Conservation (phyloP, 2,329 filamentous ascomycete species). For the Trichocomaceae sp. region DNA sequence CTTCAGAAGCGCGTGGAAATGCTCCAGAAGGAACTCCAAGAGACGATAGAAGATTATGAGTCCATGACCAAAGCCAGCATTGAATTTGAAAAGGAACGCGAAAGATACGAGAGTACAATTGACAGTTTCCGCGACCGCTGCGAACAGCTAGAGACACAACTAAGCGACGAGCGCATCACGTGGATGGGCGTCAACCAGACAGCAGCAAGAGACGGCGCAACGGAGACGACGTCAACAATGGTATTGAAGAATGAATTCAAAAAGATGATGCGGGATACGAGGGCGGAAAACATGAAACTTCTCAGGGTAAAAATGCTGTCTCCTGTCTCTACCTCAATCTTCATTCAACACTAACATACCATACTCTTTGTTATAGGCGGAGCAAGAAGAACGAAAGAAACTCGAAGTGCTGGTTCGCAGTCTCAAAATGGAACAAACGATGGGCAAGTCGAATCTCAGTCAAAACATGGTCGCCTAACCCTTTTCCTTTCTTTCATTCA, state of each 20-base stretch:
- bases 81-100: slow-evolving; percentile 64
- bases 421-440: slow-evolving; percentile 37
- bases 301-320: slow-evolving; percentile 62
- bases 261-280: slow-evolving; percentile 71
- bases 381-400: slow-evolving; percentile 64
- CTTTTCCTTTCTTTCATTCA: neutral
- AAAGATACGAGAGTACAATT: slow-evolving; percentile 56
- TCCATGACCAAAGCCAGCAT: slow-evolving; percentile 62
- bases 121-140: slow-evolving; percentile 59
- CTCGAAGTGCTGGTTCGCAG: slow-evolving; percentile 58
- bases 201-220: slow-evolving; percentile 30
- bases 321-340: slow-evolving; percentile 15
- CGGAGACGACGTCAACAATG: slow-evolving; percentile 59
- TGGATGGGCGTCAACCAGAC: slow-evolving; percentile 56
- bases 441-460: slow-evolving; percentile 28
- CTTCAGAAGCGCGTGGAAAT: slow-evolving; percentile 45
- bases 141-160: slow-evolving; percentile 56
- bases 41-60: slow-evolving; percentile 64
- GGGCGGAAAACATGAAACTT: slow-evolving; percentile 58
- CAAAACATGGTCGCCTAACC: slow-evolving; percentile 29
- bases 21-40: slow-evolving; percentile 59
- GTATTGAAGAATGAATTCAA: slow-evolving; percentile 69
- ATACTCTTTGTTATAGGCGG: slow-evolving; percentile 43
- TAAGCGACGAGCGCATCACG: slow-evolving; percentile 61
- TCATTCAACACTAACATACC: slow-evolving; percentile 3